These are phyloP conservation scores for Saccharomyces mikatae DNA, from an alignment of 805 yeast species.

Conservation along the genomic window DNA sequence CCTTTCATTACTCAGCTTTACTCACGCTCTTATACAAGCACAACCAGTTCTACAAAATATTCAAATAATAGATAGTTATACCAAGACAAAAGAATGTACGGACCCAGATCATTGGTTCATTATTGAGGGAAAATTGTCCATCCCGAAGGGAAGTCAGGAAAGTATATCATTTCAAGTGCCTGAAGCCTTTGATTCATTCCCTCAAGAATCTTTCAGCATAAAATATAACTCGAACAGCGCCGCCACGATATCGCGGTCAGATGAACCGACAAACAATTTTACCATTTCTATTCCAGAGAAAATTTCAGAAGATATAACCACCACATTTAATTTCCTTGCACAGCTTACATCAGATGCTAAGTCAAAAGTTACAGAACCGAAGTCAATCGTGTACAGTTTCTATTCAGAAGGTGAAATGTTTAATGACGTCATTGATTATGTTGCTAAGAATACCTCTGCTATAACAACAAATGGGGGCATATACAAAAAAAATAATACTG, in stretches of 20 bases:
- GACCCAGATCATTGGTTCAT: slow-evolving; percentile 24
- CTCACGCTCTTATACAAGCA: not conserved
- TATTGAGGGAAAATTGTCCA: slow-evolving; percentile 19
- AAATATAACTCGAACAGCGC: slow-evolving; percentile 9
- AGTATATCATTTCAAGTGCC: slow-evolving; percentile 22
- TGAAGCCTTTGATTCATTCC: slow-evolving; percentile 14
- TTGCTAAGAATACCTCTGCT: slow-evolving; percentile 11
- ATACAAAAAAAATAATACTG: slow-evolving; percentile 14
- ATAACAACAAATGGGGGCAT: slow-evolving; percentile 24
- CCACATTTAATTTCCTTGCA: slow-evolving; percentile 22
- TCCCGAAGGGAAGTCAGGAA: slow-evolving; percentile 14
- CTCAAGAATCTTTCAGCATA: slow-evolving; percentile 16
- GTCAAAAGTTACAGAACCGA: slow-evolving; percentile 12
- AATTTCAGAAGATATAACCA: slow-evolving; percentile 8
- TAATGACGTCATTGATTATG: slow-evolving; percentile 14
- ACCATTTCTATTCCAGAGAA: slow-evolving; percentile 12
- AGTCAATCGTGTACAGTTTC: slow-evolving; percentile 14
- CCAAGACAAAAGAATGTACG: slow-evolving; percentile 16
- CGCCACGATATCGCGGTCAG: slow-evolving; percentile 15
- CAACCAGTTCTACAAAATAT: slow-evolving; percentile 15
- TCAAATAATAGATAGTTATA: slow-evolving; percentile 19
- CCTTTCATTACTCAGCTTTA: not conserved
- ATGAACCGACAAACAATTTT: slow-evolving; percentile 14
- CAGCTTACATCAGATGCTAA: slow-evolving; percentile 14
- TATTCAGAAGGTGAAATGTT: slow-evolving; percentile 15